Evolutionary conservation across 2,329 filamentous ascomycete species (phyloP).

Genomic region (Raffaelea arxii): DNA sequence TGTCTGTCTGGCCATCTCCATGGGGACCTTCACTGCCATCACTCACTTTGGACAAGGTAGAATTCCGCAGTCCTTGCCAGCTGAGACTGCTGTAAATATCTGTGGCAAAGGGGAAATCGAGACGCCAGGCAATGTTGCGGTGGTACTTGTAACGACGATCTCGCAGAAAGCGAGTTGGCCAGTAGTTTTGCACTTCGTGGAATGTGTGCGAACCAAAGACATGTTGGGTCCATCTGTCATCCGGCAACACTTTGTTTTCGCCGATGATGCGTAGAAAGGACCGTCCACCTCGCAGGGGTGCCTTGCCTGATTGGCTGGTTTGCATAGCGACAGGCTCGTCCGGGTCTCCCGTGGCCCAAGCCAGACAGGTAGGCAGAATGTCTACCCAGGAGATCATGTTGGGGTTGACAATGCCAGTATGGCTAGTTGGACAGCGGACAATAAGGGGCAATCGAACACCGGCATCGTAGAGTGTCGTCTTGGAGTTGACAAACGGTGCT

Average conservation of each 20-base stretch:
- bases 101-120: conserved; percentile 38
- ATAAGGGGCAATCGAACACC: conserved; percentile 34
- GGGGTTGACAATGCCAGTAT: conserved; percentile 21
- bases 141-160: conserved; percentile 36
- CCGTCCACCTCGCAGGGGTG: conserved; percentile 15
- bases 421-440: conserved; percentile 22
- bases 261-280: conserved; percentile 29
- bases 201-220: conserved; percentile 43
- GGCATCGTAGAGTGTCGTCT: conserved; percentile 39
- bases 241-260: conserved; percentile 10
- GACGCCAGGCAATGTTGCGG: conserved; percentile 36
- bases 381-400: conserved; percentile 37
- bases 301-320: not conserved
- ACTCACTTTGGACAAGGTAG: not conserved
- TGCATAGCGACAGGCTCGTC: too few species aligned
- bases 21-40: conserved; percentile 15
- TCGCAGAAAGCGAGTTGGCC: conserved; percentile 37
- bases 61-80: conserved; percentile 30
- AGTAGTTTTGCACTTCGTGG: conserved; percentile 40
- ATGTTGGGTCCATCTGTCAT: conserved; percentile 15
- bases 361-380: conserved; percentile 33
- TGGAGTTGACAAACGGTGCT: conserved; percentile 39
- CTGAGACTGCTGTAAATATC: conserved; percentile 34
- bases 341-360: conserved; percentile 25
- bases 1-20: conserved; percentile 20